phyloP scores from a whole-genome alignment of 495 filamentous ascomycete genomes.

The Thermothielavioides terrestris region DNA sequence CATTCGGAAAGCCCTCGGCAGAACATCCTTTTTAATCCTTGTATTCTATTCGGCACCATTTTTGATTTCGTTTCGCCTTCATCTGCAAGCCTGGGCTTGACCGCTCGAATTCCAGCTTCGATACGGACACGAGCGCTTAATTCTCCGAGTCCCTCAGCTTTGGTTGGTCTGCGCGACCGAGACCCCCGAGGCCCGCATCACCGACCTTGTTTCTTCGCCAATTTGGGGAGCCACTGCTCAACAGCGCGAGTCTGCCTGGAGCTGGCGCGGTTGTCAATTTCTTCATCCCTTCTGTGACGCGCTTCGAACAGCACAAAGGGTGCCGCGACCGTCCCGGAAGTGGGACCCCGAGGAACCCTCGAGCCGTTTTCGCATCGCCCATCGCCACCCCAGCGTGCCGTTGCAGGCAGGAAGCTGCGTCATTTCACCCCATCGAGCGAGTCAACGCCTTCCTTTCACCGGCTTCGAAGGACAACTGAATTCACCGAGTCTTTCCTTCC shows the following conservation, averaged over 20 bases:
- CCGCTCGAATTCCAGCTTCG: constrained; percentile 3
- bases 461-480: no score
- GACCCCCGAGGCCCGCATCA: not conserved
- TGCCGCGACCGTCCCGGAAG: no score
- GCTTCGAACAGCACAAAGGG: not conserved
- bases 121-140: constrained; percentile 2
- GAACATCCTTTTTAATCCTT: constrained; percentile 30
- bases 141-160: constrained; percentile 3
- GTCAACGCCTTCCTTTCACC: no score
- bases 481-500: constrained; percentile 7
- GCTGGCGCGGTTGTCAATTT: not conserved
- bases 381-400: no score
- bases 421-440: no score
- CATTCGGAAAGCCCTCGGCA: constrained; percentile 18
- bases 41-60: constrained; percentile 28
- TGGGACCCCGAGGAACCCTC: no score
- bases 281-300: constrained; percentile 1
- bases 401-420: no score
- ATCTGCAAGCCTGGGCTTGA: constrained; percentile 1
- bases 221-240: not conserved
- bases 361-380: no score
- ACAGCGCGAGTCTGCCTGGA: not conserved
- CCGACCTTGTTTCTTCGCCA: not conserved
- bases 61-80: constrained; percentile 11
- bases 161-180: not conserved